Conservation (phyloP, 306 rosid genomes). For the Fagus crenata region DNA sequence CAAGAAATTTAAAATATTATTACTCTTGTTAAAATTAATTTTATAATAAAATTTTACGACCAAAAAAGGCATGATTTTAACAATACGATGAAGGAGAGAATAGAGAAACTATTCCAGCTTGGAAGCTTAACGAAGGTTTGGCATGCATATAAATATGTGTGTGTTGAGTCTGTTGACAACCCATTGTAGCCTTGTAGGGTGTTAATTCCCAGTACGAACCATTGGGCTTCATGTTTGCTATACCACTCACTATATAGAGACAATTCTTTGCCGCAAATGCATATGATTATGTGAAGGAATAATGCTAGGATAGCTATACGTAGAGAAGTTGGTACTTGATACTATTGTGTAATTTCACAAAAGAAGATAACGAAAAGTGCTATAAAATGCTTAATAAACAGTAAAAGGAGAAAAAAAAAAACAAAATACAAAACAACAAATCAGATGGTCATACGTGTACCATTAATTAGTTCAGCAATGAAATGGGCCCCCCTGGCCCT, state of each 20-base stretch:
- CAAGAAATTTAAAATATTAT: no score
- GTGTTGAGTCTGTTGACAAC: no score
- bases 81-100: no score
- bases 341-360: not conserved
- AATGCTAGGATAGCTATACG: constrained; percentile 35
- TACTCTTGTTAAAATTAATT: no score
- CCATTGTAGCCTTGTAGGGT: not conserved
- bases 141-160: no score
- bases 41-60: no score
- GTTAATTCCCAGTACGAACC: constrained; percentile 26
- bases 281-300: constrained; percentile 15
- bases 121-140: no score
- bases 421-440: constrained; percentile 25
- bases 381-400: constrained; percentile 31
- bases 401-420: constrained; percentile 1
- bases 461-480: constrained; percentile 37
- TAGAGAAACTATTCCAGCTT: no score
- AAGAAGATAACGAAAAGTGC: constrained; percentile 33
- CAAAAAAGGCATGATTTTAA: no score
- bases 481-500: constrained; percentile 32
- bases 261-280: constrained; percentile 43
- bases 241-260: constrained; percentile 41
- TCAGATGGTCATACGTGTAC: constrained; percentile 41
- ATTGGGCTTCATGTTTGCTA: constrained; percentile 29
- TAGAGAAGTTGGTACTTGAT: constrained; percentile 28